Base-by-base conservation (phyloP, 495 filamentous ascomycete genomes). In the Xylaria acuta region DNA sequence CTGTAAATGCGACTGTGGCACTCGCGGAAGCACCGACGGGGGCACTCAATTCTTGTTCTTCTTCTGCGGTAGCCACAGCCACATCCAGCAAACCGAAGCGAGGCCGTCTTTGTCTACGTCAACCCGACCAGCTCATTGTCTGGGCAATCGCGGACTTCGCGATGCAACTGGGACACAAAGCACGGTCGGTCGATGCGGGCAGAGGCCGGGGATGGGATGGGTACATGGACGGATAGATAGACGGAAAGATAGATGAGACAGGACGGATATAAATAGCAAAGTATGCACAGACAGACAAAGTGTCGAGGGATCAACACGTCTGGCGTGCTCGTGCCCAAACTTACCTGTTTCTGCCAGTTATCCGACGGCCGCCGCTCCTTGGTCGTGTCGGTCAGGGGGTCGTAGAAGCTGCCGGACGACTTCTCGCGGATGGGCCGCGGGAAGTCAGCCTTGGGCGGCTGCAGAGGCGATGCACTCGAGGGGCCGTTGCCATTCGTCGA, bases 341-440 rank as follows among this genome's bases (percentile, higher is more conserved):
- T 80, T 74, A 78, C 77, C 71, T 79, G 76, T 59, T 78, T 78
- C 12, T 73, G 75, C 77, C 77, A 79, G 74, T 74, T 79, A 70
- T 86, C 85, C 43, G 85, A 84, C 64, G 82, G 79, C 49, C 82
- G 81, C 72, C 86, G 82, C 75, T 84, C 79, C 68, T 79, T 78
- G 63, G 81, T 81, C 20, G 84, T 83, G 72, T 89, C 87, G 22
- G 85, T 84, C 27, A 86, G 86, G 34, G 86, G 87, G 72, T 89
- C 87, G 80, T 89, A 89, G 77, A 87, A 88, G 75, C 82, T 84
- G 70, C 85, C 82, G 43, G 81, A 67, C 11, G 71, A 73, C 74
- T 86, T 86, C 59, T 88, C 86, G 77, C 82, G 84, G 34, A 75
- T 70, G 0, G 77, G 75, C 53, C 79, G 80, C 66, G 80, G 82